phyloP scores from a whole-genome alignment of 2,329 filamentous ascomycete species.

The Fonsecaea nubica region DNA sequence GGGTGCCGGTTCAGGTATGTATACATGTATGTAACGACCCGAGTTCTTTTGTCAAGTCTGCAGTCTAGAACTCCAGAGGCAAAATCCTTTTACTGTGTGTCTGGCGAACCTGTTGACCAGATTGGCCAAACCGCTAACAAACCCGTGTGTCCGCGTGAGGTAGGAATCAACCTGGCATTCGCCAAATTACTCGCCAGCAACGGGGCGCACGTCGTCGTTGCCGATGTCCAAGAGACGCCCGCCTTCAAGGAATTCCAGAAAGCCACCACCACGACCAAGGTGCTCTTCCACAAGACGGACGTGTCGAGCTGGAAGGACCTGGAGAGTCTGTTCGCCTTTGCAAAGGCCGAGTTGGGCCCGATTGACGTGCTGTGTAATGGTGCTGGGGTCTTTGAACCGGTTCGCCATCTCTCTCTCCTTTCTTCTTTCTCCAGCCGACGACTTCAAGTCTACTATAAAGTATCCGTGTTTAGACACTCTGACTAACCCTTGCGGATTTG shows the following conservation, averaged over 20 bases:
- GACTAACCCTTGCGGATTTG: neutral
- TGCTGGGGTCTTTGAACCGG: constrained; percentile 50
- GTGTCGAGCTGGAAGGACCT: constrained; percentile 58
- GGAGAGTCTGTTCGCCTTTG: constrained; percentile 56
- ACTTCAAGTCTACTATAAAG: neutral
- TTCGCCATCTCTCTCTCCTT: neutral
- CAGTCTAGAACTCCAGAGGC: neutral
- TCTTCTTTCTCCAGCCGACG: neutral
- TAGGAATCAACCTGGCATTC: constrained; percentile 55
- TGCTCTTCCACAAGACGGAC: constrained; percentile 53
- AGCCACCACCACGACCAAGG: constrained; percentile 40
- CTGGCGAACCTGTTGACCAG: too few species aligned
- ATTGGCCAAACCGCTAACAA: too few species aligned
- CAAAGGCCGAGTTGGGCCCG: constrained; percentile 57
- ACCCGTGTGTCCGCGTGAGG: neutral
- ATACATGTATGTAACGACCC: too few species aligned
- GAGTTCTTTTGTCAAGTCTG: neutral
- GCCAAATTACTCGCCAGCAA: constrained; percentile 49
- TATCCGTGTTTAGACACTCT: neutral
- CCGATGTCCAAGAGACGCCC: constrained; percentile 52
- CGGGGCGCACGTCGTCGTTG: constrained; percentile 54
- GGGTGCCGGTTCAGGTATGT: constrained; percentile 22
- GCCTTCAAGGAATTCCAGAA: constrained; percentile 49
- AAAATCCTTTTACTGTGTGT: neutral
- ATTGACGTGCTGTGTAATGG: constrained; percentile 56